Evolutionary conservation across 352 stramenopile species (phyloP).

Genomic region (Globisporangium splendens): DNA sequence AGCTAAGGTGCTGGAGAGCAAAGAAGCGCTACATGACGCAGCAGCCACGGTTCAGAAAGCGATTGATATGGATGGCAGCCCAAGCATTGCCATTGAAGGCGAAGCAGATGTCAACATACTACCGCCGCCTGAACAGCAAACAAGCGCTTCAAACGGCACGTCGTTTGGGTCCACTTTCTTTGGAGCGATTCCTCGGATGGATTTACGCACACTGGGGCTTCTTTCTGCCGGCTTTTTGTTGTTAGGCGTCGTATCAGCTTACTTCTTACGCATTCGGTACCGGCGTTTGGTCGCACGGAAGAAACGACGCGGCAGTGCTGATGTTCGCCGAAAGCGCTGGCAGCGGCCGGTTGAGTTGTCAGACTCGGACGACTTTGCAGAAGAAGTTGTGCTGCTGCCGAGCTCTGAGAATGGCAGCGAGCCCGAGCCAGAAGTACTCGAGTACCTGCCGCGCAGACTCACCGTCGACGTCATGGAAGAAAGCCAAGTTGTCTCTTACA

Average conservation of each 20-base stretch:
- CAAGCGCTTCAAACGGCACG: neutral
- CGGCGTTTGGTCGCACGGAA: slow-evolving; percentile 11
- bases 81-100: neutral
- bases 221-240: slow-evolving; percentile 7
- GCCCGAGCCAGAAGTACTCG: slow-evolving; percentile 10
- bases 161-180: neutral
- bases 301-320: slow-evolving; percentile 5
- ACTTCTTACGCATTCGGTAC: slow-evolving; percentile 26
- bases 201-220: slow-evolving; percentile 4
- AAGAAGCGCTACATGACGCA: neutral
- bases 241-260: slow-evolving; percentile 20
- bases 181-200: slow-evolving; percentile 4
- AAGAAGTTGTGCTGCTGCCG: slow-evolving; percentile 43
- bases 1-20: slow-evolving; percentile 1
- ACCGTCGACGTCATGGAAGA: neutral
- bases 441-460: neutral
- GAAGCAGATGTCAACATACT: neutral
- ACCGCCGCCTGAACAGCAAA: neutral
- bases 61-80: neutral
- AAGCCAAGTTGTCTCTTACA: neutral
- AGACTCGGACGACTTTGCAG: slow-evolving; percentile 21
- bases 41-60: too few species aligned
- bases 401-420: slow-evolving; percentile 11
- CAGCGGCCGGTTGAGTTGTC: slow-evolving; percentile 13
- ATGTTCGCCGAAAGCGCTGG: slow-evolving; percentile 28